phyloP scores from a whole-genome alignment of 2,329 filamentous ascomycete genomes.

The Aspergillus oerlinghausenensis region DNA sequence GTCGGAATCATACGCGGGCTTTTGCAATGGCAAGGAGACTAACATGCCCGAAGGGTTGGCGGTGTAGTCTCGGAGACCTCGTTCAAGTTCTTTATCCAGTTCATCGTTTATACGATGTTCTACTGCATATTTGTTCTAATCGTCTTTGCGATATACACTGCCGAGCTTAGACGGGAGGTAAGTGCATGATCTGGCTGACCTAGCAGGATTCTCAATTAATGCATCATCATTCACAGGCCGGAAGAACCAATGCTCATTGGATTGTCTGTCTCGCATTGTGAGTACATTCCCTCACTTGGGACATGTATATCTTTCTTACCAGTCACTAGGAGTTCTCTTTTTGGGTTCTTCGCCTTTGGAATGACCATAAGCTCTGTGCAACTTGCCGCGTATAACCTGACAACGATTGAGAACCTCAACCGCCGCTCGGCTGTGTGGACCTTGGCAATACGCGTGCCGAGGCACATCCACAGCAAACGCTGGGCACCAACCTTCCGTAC shows the following conservation, averaged over 20 bases:
- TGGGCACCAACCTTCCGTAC: slow-evolving; percentile 34
- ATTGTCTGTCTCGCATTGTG: slow-evolving; percentile 62
- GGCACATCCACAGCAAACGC: slow-evolving; percentile 30
- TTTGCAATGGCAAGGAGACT: slow-evolving; percentile 8
- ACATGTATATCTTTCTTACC: slow-evolving; percentile 10
- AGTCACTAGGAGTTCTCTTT: slow-evolving; percentile 54
- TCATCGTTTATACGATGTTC: slow-evolving; percentile 67
- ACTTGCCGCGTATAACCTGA: slow-evolving; percentile 68
- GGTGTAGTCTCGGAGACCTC: slow-evolving; percentile 81
- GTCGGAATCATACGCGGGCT: neutral
- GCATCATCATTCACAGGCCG: slow-evolving; percentile 22
- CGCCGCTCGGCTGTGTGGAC: slow-evolving; percentile 60
- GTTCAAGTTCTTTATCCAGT: slow-evolving; percentile 92
- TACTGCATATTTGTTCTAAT: slow-evolving; percentile 64
- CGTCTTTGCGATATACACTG: slow-evolving; percentile 60
- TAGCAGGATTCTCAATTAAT: slow-evolving; percentile 3
- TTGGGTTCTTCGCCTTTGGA: slow-evolving; percentile 71
- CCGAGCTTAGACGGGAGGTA: slow-evolving; percentile 48
- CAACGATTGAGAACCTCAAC: slow-evolving; percentile 75
- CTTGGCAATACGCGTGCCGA: slow-evolving; percentile 68
- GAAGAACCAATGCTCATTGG: slow-evolving; percentile 54
- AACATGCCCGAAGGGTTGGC: slow-evolving; percentile 62
- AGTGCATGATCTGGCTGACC: slow-evolving; percentile 12
- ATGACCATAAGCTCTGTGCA: slow-evolving; percentile 72
- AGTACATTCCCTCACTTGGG: slow-evolving; percentile 17